Conservation (phyloP, 2,329 filamentous ascomycete species). For the Sclerotiophoma versabilis region DNA sequence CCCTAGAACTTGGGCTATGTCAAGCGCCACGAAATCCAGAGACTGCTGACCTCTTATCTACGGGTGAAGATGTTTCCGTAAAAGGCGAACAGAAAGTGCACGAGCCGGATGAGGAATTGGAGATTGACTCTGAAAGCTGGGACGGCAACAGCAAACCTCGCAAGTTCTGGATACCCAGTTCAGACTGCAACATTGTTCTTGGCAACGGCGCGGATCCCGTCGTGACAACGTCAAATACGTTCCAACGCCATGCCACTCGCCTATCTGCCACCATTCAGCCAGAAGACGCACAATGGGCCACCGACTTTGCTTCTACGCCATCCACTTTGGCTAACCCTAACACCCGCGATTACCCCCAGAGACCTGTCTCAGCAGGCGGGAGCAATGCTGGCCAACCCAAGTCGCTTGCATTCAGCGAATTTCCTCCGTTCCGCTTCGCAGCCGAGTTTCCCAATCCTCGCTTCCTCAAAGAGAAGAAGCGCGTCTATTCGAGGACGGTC, state of each 20-base stretch:
- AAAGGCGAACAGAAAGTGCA: slow-evolving; percentile 57
- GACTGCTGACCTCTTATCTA: slow-evolving; percentile 22
- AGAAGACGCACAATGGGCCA: slow-evolving; percentile 63
- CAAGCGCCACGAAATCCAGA: slow-evolving; percentile 50
- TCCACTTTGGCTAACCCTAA: slow-evolving; percentile 48
- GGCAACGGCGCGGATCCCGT: slow-evolving; percentile 62
- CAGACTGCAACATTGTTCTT: slow-evolving; percentile 64
- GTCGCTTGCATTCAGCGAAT: slow-evolving; percentile 59
- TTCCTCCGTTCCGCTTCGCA: slow-evolving; percentile 65
- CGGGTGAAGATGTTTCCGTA: slow-evolving; percentile 26
- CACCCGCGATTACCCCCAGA: slow-evolving; percentile 36
- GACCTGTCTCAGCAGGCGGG: slow-evolving; percentile 47
- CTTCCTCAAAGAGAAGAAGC: slow-evolving; percentile 64
- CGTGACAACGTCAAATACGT: slow-evolving; percentile 55
- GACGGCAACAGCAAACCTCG: slow-evolving; percentile 61
- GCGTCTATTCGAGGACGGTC: slow-evolving; percentile 65
- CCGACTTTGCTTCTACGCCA: slow-evolving; percentile 60
- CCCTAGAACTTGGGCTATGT: slow-evolving; percentile 62
- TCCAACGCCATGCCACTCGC: slow-evolving; percentile 55
- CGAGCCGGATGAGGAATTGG: slow-evolving; percentile 28
- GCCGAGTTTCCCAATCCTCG: slow-evolving; percentile 65
- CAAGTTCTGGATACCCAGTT: slow-evolving; percentile 65
- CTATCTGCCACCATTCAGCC: slow-evolving; percentile 61
- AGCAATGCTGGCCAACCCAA: slow-evolving; percentile 46
- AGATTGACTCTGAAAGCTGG: slow-evolving; percentile 59